Evolutionary conservation across 139 green algal species (phyloP), one percentile per base, ranked within the genome.

Genomic region (Chlorella vulgaris): DNA sequence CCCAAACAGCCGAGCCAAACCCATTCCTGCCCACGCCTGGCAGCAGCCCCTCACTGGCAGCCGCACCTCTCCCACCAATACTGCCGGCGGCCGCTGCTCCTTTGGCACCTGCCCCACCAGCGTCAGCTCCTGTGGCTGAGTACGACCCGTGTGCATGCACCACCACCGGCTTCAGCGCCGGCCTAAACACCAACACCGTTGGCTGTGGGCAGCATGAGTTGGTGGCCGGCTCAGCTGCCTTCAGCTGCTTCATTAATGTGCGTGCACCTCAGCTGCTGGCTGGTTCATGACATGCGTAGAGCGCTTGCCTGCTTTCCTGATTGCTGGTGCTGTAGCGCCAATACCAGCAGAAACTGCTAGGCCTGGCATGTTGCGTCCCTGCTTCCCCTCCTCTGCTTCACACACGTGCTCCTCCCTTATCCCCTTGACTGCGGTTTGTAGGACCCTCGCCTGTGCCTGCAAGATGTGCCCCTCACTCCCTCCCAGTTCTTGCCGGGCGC

Each of bases 121-220:
- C 15, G 47, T 10, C 10, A 15, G 47, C 47, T 58, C 13, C 10
- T 58, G 47, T 58, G 47, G 47, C 47, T 15, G 47, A 10, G 10
- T 10, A 58, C 10, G 47, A 58, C 15, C 51, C 73, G 3, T 79
- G 73, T 10, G 73, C 73, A 15, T 79, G 73, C 73, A 79, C 53
- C 35, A 4, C 36, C 6, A 63, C 53, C 1, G 73, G 73, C 33
- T 3, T 79, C 51, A 79, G 73, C 73, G 73, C 51, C 53, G 73
- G 73, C 51, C 26, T 38, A 15, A 79, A 79, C 51, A 79, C 73
- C 0, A 69, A 24, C 24, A 28, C 24, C 39, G 40, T 68, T 3
- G 73, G 73, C 35, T 79, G 73, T 58, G 47, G 47, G 47, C 47
- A 79, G 53, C 68, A 33, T 33, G 73, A 79, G 51, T 7, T 79